Conservation (phyloP, 1,284 basidiomycete genomes). For the Veloboletus limbatus region DNA sequence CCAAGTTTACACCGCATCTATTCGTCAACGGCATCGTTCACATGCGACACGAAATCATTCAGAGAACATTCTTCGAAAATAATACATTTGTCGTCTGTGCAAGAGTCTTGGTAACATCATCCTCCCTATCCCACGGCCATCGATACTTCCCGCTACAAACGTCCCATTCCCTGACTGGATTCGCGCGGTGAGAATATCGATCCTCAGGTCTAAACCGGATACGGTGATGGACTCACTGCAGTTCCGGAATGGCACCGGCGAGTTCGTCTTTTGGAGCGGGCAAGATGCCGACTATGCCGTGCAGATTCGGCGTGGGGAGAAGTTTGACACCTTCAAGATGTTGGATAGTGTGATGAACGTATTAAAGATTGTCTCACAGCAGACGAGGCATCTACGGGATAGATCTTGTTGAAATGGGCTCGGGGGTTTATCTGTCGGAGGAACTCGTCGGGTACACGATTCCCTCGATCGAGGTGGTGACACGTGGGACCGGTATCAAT, state of each 20-base stretch:
- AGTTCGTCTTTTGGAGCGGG: constrained; percentile 81
- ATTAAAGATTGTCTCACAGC: constrained; percentile 67
- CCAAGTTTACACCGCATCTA: constrained; percentile 84
- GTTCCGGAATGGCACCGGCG: constrained; percentile 74
- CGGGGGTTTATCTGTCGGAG: constrained; percentile 84
- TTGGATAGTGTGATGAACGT: constrained; percentile 73
- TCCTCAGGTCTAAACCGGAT: constrained; percentile 76
- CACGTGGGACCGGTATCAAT: constrained; percentile 60
- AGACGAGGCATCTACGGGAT: constrained; percentile 72
- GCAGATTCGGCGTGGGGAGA: constrained; percentile 51
- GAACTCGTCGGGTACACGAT: constrained; percentile 91
- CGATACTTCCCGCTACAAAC: constrained; percentile 48
- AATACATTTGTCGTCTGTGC: constrained; percentile 98
- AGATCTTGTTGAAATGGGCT: constrained; percentile 66
- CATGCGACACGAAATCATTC: constrained; percentile 95
- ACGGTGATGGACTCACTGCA: constrained; percentile 65
- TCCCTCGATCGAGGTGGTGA: constrained; percentile 75
- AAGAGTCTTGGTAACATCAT: constrained; percentile 96
- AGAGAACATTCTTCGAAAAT: constrained; percentile 87
- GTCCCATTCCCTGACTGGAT: constrained; percentile 79
- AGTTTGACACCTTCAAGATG: constrained; percentile 67
- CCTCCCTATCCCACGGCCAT: constrained; percentile 69
- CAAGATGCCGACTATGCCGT: constrained; percentile 68
- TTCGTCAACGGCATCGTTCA: constrained; percentile 84
- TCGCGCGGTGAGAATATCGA: constrained; percentile 73